phyloP scores from a whole-genome alignment of 2,329 filamentous ascomycete genomes.

The Paracoccidioides brasiliensis region DNA sequence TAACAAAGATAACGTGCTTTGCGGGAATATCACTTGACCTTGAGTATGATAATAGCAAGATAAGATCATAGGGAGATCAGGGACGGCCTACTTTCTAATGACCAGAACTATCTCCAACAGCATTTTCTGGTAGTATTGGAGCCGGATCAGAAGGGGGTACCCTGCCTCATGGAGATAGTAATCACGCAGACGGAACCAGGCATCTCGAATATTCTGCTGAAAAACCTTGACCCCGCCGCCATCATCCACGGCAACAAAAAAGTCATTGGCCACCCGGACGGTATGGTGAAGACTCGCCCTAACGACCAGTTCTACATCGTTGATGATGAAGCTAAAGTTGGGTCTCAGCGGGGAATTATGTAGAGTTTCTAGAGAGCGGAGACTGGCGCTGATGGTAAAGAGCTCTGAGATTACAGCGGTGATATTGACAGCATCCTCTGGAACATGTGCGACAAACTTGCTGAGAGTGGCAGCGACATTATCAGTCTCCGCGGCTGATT shows the following conservation, averaged over 20 bases:
- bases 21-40: too few species aligned
- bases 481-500: constrained; percentile 37
- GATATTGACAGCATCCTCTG: constrained; percentile 40
- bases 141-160: constrained; percentile 33
- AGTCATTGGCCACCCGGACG: constrained; percentile 36
- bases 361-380: constrained; percentile 37
- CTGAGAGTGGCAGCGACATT: constrained; percentile 40
- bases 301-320: constrained; percentile 36
- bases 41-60: background rate
- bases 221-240: constrained; percentile 9
- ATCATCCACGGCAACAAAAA: constrained; percentile 30
- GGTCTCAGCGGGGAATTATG: constrained; percentile 26
- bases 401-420: constrained; percentile 42
- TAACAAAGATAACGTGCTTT: background rate
- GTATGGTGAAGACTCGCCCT: constrained; percentile 39
- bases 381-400: constrained; percentile 39
- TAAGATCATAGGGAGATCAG: background rate
- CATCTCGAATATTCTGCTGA: constrained; percentile 31
- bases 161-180: constrained; percentile 36
- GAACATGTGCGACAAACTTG: constrained; percentile 38
- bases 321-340: constrained; percentile 28
- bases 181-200: constrained; percentile 39
- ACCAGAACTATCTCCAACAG: constrained; percentile 33
- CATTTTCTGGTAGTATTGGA: constrained; percentile 40
- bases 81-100: constrained; percentile 33